Conservation (phyloP, 495 filamentous ascomycete species). For the Parathielavia appendiculata region DNA sequence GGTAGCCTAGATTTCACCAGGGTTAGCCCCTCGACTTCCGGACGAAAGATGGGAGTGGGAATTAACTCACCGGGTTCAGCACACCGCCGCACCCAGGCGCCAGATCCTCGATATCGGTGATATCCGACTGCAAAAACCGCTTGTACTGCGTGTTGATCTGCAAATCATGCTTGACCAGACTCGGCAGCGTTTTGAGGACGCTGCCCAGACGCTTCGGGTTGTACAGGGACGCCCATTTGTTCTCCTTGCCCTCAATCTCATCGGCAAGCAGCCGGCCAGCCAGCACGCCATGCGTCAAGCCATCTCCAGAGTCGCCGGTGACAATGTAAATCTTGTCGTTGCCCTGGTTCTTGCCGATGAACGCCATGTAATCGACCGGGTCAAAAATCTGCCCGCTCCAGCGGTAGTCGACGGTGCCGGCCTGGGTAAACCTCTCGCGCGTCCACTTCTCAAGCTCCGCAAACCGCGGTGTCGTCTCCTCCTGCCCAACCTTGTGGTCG, state of each 20-base stretch:
- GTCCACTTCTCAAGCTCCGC: slow-evolving; percentile 49
- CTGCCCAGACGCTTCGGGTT: slow-evolving; percentile 39
- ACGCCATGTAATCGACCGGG: slow-evolving; percentile 51
- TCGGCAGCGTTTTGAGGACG: slow-evolving; percentile 34
- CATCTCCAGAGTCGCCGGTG: slow-evolving; percentile 57
- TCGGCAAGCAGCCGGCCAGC: slow-evolving; percentile 51
- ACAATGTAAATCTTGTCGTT: slow-evolving; percentile 46
- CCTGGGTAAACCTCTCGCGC: slow-evolving; percentile 48
- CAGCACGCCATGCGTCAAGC: slow-evolving; percentile 53
- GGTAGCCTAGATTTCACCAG: slow-evolving; percentile 5
- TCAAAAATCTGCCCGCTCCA: slow-evolving; percentile 58
- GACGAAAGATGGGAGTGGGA: not conserved
- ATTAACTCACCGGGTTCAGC: slow-evolving; percentile 37
- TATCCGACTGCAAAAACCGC: slow-evolving; percentile 50
- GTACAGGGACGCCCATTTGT: slow-evolving; percentile 49
- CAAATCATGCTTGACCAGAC: slow-evolving; percentile 41
- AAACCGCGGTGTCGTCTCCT: slow-evolving; percentile 39
- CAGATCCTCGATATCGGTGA: slow-evolving; percentile 55
- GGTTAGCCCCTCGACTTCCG: not conserved
- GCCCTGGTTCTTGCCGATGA: slow-evolving; percentile 53
- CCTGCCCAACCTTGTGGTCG: slow-evolving; percentile 59
- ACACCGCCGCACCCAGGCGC: slow-evolving; percentile 46
- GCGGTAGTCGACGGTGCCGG: slow-evolving; percentile 45
- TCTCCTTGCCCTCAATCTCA: slow-evolving; percentile 45
- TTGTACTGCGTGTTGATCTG: slow-evolving; percentile 55